Percentiles rank a stretch among this genome's conserved stretches.
Conservation (phyloP, 1,284 basidiomycete genomes). For the Neolentinus lepideus region DNA sequence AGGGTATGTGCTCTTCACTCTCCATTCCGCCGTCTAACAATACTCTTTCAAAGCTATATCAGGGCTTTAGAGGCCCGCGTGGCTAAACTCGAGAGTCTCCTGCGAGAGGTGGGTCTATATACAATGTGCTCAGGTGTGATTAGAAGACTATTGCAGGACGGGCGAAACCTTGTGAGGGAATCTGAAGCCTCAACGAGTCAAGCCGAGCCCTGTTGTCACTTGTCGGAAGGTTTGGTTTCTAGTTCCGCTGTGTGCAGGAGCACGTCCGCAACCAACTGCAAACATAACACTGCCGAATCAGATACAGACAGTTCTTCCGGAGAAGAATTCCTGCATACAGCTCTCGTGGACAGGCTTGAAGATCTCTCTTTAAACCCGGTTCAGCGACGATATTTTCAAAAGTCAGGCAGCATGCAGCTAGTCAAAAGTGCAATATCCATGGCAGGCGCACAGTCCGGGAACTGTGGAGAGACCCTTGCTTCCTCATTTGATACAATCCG, state of each 20-base stretch:
- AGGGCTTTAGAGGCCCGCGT: neutral
- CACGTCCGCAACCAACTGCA: too few relatives aligned
- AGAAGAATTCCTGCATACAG: neutral
- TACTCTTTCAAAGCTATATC: neutral
- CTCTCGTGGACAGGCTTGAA: neutral
- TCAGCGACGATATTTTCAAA: neutral
- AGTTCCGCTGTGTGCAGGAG: too few relatives aligned
- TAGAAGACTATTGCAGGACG: neutral
- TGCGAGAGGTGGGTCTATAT: slow-evolving; percentile 1
- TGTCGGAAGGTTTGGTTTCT: too few relatives aligned
- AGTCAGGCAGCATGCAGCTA: neutral
- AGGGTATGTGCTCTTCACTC: neutral
- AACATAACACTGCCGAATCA: neutral
- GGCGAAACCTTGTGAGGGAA: neutral
- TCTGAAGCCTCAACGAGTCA: neutral
- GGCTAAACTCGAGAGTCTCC: neutral
- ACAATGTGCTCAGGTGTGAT: neutral
- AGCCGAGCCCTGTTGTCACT: too few relatives aligned
- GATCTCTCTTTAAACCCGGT: neutral
- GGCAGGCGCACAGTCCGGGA: neutral
- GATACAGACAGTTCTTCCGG: neutral
- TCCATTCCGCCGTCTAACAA: neutral
- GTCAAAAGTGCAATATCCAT: neutral
- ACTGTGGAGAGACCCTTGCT: neutral
- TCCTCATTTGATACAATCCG: neutral